Evolutionary conservation across 2,329 filamentous ascomycete genomes (phyloP).

Genomic region (Corynespora cassiicola): DNA sequence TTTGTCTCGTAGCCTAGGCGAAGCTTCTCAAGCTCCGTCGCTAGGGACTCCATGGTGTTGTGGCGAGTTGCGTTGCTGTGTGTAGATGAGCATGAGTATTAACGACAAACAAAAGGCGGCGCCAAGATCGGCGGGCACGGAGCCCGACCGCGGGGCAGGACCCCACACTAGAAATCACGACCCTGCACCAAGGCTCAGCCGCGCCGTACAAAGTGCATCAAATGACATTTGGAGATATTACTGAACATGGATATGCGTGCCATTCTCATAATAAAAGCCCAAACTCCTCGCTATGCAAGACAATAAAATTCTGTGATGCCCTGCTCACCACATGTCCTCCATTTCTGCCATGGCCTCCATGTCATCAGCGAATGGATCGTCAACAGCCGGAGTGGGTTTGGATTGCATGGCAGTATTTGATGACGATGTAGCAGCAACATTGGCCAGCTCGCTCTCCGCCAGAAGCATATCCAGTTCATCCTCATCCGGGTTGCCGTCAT

Average conservation of each 20-base stretch:
- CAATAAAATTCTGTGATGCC: background rate
- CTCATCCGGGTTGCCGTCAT: conserved; percentile 52
- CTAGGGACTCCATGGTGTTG: conserved; percentile 47
- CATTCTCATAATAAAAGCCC: too few relatives aligned
- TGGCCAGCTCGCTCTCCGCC: conserved; percentile 50
- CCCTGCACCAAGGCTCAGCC: too few relatives aligned
- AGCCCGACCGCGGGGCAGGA: conserved; percentile 20
- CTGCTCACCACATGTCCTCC: conserved; percentile 42
- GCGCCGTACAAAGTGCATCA: too few relatives aligned
- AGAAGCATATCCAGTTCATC: conserved; percentile 63
- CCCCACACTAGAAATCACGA: background rate
- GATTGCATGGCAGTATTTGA: conserved; percentile 15
- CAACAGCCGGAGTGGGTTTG: conserved; percentile 18
- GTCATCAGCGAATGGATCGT: conserved; percentile 47
- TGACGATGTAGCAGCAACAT: conserved; percentile 4
- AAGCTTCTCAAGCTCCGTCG: conserved; percentile 59
- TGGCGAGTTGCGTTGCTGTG: too few relatives aligned
- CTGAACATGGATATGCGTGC: too few relatives aligned
- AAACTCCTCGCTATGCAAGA: conserved; percentile 35
- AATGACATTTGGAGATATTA: background rate
- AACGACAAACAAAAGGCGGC: conserved; percentile 12
- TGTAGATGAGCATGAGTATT: conserved; percentile 5
- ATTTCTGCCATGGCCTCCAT: conserved; percentile 49
- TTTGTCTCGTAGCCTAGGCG: conserved; percentile 47
- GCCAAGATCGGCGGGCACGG: too few relatives aligned